Conservation (phyloP, 1,284 basidiomycete genomes). For the Meripilus lineatus region DNA sequence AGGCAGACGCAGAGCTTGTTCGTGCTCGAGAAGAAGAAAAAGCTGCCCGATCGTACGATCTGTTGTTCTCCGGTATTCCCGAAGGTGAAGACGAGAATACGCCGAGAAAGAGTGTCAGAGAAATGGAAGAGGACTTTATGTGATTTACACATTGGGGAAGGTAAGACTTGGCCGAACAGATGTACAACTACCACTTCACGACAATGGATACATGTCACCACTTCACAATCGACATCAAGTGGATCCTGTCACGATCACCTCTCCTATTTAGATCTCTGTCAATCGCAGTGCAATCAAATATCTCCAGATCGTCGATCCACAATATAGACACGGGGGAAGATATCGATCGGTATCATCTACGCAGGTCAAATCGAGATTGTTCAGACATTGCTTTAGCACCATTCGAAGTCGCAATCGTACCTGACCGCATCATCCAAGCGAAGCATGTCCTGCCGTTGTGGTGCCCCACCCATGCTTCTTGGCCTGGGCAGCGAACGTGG, state of each 20-base stretch:
- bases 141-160: constrained; percentile 7
- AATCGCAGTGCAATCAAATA: no score
- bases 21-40: constrained; percentile 71
- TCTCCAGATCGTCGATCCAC: background rate
- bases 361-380: background rate
- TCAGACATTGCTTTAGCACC: background rate
- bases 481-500: constrained; percentile 15
- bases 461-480: constrained; percentile 14
- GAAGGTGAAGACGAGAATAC: constrained; percentile 41
- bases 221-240: background rate
- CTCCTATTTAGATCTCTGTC: background rate
- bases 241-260: background rate
- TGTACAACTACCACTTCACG: background rate
- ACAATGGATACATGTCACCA: no score
- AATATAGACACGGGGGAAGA: background rate
- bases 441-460: constrained; percentile 14
- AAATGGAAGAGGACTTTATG: constrained; percentile 55
- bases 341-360: background rate
- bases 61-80: constrained; percentile 44
- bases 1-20: constrained; percentile 64
- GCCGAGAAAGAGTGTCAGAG: constrained; percentile 51
- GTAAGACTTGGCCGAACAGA: background rate
- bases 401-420: background rate
- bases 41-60: constrained; percentile 72
- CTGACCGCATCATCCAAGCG: constrained; percentile 8